Evolutionary conservation across 257 asterid genomes (phyloP), one percentile per base, ranked within the genome.

Genomic region (Handroanthus guayacan): DNA sequence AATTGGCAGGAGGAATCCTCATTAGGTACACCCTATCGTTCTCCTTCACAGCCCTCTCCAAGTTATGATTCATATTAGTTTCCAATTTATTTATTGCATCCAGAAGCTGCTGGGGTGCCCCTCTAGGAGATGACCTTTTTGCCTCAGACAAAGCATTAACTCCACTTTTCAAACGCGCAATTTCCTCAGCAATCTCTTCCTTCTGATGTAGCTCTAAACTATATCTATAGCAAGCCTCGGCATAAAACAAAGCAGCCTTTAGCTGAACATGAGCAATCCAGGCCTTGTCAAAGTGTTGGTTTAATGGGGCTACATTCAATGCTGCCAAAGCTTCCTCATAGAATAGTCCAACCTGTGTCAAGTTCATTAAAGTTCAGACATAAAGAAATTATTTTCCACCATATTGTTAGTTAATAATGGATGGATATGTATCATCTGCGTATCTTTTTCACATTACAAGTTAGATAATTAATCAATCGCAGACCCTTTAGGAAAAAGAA

Each of bases 121-220:
- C 97, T 82, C 83, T 91, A 12, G 98, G 88, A 61, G 97, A 81
- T 41, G 96, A 78, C 79, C 90, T 95, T 82, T 87, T 95, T 44
- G 94, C 94, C 17, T 93, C 99, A 11, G 90, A 82, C 73, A 93
- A 75, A 55, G 91, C 86, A 79, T 70, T 83, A 57, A 89, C 25
- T 78, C 98, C 99, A 87, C 93, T 87, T 86, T 91, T 93, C 83
- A 95, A 79, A 80, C 99, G 92, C 34, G 98, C 98, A 83, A 93
- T 95, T 82, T 95, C 99, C 87, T 95, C 97, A 44, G 92, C 98
- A 66, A 95, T 93, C 86, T 93, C 98, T 87, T 95, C 99, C 81
- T 95, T 95, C 70, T 85, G 96, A 75, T 95, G 99, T 50, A 95
- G 89, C 80, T 95, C 99, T 82, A 95, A 76, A 81, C 99, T 75